phyloP scores from a whole-genome alignment of 1,284 basidiomycete genomes.

The Rhodotorula sp. region DNA sequence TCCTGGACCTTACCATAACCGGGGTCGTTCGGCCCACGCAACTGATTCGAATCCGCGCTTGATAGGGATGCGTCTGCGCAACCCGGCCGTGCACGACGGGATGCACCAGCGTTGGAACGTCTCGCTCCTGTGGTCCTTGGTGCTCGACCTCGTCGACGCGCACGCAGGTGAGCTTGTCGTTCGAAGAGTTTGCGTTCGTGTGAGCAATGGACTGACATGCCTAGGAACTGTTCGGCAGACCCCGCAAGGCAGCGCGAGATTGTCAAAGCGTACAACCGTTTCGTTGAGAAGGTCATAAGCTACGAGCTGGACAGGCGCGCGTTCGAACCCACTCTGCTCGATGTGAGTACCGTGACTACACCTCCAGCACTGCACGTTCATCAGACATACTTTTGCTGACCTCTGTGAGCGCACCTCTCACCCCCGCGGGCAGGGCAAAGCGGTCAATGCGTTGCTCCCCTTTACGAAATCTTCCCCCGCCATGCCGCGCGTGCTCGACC shows the following conservation, averaged over 20 bases:
- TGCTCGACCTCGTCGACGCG: constrained; percentile 25
- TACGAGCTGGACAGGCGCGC: constrained; percentile 59
- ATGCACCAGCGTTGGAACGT: constrained; percentile 36
- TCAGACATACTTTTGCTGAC: not conserved
- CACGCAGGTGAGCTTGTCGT: not conserved
- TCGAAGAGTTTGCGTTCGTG: not conserved
- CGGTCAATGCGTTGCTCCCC: constrained; percentile 60
- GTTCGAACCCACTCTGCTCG: constrained; percentile 70
- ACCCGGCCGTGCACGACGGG: constrained; percentile 63
- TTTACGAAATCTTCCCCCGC: constrained; percentile 58
- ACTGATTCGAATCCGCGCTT: too few relatives aligned
- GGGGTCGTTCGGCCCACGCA: not conserved
- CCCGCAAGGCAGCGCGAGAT: not conserved
- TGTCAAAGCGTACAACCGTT: constrained; percentile 59
- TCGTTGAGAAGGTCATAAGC: constrained; percentile 62
- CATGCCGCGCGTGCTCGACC: constrained; percentile 65
- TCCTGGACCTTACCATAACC: not conserved
- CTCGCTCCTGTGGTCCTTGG: constrained; percentile 29
- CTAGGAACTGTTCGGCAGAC: not conserved
- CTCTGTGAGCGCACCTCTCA: too few relatives aligned
- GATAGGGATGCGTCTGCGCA: constrained; percentile 63
- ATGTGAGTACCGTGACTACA: constrained; percentile 59
- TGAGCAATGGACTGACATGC: not conserved
- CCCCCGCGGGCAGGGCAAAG: constrained; percentile 75
- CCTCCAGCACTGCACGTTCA: not conserved